Evolutionary conservation across 1,284 basidiomycete genomes (phyloP).

Genomic region (Cutaneotrichosporon spelunceum): DNA sequence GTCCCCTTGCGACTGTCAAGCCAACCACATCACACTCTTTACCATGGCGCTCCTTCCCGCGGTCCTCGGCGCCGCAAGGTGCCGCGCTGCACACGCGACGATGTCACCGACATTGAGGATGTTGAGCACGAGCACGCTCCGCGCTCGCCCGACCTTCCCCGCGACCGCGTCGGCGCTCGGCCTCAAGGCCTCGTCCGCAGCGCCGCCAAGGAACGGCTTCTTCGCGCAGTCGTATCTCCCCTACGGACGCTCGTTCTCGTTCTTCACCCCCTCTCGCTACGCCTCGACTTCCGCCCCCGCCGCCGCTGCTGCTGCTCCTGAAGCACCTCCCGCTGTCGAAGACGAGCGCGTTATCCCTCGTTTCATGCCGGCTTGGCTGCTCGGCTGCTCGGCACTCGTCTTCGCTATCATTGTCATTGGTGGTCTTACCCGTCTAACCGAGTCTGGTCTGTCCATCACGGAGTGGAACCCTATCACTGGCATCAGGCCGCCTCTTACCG

Average conservation of each 20-base stretch:
- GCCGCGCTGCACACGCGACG: neutral
- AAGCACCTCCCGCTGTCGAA: slow-evolving; percentile 47
- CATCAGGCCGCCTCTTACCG: slow-evolving; percentile 73
- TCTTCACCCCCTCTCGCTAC: slow-evolving; percentile 23
- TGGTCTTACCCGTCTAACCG: slow-evolving; percentile 92
- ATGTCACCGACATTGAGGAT: neutral
- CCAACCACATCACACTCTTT: slow-evolving; percentile 5
- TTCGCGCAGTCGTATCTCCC: slow-evolving; percentile 22
- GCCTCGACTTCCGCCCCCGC: slow-evolving; percentile 15
- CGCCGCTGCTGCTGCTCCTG: slow-evolving; percentile 6
- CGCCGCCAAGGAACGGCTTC: slow-evolving; percentile 12
- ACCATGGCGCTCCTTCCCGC: slow-evolving; percentile 17
- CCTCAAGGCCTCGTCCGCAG: neutral
- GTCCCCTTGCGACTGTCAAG: neutral
- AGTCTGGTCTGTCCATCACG: slow-evolving; percentile 95
- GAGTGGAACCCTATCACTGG: slow-evolving; percentile 97
- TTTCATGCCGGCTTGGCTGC: slow-evolving; percentile 72
- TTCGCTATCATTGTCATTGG: slow-evolving; percentile 93
- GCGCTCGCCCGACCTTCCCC: slow-evolving; percentile 4
- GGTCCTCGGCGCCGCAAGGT: slow-evolving; percentile 17
- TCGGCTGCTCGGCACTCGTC: slow-evolving; percentile 76
- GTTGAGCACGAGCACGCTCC: slow-evolving; percentile 2
- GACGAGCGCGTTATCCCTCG: slow-evolving; percentile 62
- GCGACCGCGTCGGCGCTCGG: neutral
- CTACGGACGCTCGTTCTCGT: slow-evolving; percentile 7